A percentile compares a stretch with the other conserved stretches of the same genome.
Conservation (phyloP, 495 filamentous ascomycete species). For the Aspergillus indologenus region DNA sequence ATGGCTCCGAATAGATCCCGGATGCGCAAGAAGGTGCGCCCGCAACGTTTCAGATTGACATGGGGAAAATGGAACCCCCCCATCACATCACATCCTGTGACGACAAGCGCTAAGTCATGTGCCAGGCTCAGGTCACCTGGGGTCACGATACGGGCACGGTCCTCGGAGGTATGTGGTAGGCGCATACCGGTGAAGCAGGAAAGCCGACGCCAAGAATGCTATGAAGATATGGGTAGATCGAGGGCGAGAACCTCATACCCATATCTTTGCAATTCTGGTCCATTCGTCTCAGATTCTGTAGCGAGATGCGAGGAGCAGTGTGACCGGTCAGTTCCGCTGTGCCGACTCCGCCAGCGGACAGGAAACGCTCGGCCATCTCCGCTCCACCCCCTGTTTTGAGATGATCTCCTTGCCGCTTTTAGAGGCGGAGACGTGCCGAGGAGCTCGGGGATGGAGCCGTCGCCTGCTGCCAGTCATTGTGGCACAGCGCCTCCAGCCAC, state of each 20-base stretch:
- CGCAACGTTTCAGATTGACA: background rate
- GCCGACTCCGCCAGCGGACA: slow-evolving; percentile 15
- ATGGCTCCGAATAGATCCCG: background rate
- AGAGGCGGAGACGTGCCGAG: background rate
- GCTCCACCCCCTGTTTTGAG: slow-evolving; percentile 19
- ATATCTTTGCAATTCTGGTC: background rate
- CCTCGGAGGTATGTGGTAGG: background rate
- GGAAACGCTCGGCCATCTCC: slow-evolving; percentile 9
- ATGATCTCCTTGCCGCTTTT: slow-evolving; percentile 18
- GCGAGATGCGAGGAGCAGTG: background rate
- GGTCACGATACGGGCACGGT: slow-evolving; percentile 9
- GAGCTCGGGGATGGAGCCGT: background rate
- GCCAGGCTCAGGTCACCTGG: slow-evolving; percentile 2
- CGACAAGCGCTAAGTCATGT: slow-evolving; percentile 10
- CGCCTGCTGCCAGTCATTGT: background rate
- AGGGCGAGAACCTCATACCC: background rate
- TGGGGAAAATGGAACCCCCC: background rate
- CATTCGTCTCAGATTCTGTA: background rate
- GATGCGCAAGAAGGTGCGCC: background rate
- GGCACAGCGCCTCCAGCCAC: background rate
- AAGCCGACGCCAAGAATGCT: background rate
- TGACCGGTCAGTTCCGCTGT: background rate
- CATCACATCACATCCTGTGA: slow-evolving; percentile 10
- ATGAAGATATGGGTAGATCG: background rate
- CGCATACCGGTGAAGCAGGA: background rate